Evolutionary conservation across 148 eudicot genomes (phyloP), one percentile per base, ranked within the genome.

Genomic region (Amaranthus cruentus): DNA sequence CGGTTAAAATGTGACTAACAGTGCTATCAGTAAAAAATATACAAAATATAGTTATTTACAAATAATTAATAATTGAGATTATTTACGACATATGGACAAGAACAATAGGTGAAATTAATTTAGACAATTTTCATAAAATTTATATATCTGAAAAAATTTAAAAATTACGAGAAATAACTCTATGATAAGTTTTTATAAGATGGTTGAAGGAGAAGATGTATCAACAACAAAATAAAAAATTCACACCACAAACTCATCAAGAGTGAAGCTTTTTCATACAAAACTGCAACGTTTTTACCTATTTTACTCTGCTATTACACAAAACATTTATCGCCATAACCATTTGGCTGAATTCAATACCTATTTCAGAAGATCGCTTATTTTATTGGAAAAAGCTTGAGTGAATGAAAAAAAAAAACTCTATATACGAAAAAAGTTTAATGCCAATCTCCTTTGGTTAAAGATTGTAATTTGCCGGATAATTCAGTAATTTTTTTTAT

Each of bases 351-450:
- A 7, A 51, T 60, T 65, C 48, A 53, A n/a, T 42, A 10, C 44
- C 66, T 44, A 59, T 14, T 58, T 69, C 66, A 47, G 68, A 54
- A 62, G 73, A 70, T 54, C 68, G 54, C 71, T 79, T 82, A 66
- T 51, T 73, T 62, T 52, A 3, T 49, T 69, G 70, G 71, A 38
- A 59, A 65, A 70, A 9, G 55, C 71, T 57, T 58, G 4, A 47
- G 0, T 11, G 14, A 66, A 62, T 14, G 56, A 28, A 43, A 69
- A 18, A 73, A 55, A 13, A 0, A 74, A 70, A n/a, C 87, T 86
- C 89, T 86, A 80, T 84, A 84, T 80, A 86, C 42, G 46, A 47
- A 72, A 73, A 72, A 73, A 74, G 28, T 63, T 62, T 55, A 42
- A 69, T 54, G 79, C 28, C 47, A 52, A 71, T 38, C 75, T 3